Evolutionary conservation across 2,329 filamentous ascomycete species (phyloP).

Genomic region (Cadophora sp.): DNA sequence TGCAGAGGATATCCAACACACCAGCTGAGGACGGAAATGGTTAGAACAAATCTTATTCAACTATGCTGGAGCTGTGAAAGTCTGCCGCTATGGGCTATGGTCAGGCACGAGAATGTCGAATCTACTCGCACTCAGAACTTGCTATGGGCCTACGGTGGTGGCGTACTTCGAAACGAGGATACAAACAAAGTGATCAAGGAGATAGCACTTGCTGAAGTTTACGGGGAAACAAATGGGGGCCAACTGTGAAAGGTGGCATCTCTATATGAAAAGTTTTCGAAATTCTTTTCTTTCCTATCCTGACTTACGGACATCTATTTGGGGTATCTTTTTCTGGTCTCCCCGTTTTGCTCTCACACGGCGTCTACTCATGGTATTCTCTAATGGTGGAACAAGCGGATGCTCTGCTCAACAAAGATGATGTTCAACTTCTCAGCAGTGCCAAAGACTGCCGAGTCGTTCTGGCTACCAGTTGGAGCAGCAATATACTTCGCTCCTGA

Average conservation of each 20-base stretch:
- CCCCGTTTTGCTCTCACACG: constrained; percentile 29
- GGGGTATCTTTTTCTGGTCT: constrained; percentile 37
- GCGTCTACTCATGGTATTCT: constrained; percentile 18
- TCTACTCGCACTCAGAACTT: background rate
- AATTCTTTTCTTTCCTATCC: background rate
- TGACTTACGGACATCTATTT: constrained; percentile 27
- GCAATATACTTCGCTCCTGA: constrained; percentile 97
- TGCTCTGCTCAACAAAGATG: constrained; percentile 94
- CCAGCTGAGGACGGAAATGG: too few species aligned
- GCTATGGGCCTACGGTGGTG: background rate
- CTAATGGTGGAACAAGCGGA: constrained; percentile 94
- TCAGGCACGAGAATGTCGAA: background rate
- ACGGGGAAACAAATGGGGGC: background rate
- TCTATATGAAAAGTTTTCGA: background rate
- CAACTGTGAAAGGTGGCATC: background rate
- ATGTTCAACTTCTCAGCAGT: constrained; percentile 92
- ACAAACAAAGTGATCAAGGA: background rate
- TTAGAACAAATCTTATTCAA: too few species aligned
- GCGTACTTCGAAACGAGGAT: too few species aligned
- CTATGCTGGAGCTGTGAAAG: too few species aligned
- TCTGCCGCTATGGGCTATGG: too few species aligned
- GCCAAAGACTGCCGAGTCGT: constrained; percentile 81
- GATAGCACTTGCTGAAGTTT: background rate
- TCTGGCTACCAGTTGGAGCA: constrained; percentile 88
- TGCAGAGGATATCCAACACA: too few species aligned